Percentiles rank a stretch among this genome's conserved stretches.
These are phyloP conservation scores for Neonectria magnoliae DNA, from an alignment of 2,329 filamentous ascomycete species.

Conservation along the genomic window DNA sequence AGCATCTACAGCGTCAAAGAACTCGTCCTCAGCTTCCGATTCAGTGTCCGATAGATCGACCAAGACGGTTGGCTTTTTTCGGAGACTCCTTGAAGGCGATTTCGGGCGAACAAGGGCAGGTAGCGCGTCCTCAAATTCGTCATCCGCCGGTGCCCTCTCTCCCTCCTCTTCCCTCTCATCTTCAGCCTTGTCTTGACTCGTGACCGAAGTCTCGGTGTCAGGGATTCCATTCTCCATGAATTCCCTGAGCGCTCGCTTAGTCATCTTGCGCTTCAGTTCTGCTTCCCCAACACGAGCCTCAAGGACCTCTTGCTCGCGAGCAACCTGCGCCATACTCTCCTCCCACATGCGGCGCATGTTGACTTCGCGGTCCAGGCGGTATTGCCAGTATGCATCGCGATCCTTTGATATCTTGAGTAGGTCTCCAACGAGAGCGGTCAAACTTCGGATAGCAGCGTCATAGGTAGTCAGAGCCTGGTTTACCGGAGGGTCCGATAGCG, in stretches of 20 bases:
- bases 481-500: conserved; percentile 80
- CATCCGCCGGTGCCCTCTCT: conserved; percentile 8
- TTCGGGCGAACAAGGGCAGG: conserved; percentile 40
- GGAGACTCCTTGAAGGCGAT: conserved; percentile 53
- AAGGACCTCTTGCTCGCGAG: conserved; percentile 90
- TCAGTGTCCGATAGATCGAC: conserved; percentile 82
- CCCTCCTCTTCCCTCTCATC: conserved; percentile 30
- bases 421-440: conserved; percentile 86
- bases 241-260: conserved; percentile 89
- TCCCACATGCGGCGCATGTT: conserved; percentile 98
- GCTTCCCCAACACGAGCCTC: conserved; percentile 89
- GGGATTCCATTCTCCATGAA: conserved; percentile 70
- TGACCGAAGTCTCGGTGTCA: conserved; percentile 45
- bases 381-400: conserved; percentile 96
- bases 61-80: conserved; percentile 72
- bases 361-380: conserved; percentile 88
- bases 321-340: conserved; percentile 98
- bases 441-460: conserved; percentile 86
- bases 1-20: conserved; percentile 96
- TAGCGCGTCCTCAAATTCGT: conserved; percentile 38
- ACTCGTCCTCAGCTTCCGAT: conserved; percentile 87
- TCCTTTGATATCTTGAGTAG: conserved; percentile 92
- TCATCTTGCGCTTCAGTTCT: conserved; percentile 87
- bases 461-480: conserved; percentile 85
- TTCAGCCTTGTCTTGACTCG: conserved; percentile 25